A percentile compares a stretch with the other conserved stretches of the same genome.
phyloP scores from a whole-genome alignment of 2,329 filamentous ascomycete species.

The Aspergillus sp. region DNA sequence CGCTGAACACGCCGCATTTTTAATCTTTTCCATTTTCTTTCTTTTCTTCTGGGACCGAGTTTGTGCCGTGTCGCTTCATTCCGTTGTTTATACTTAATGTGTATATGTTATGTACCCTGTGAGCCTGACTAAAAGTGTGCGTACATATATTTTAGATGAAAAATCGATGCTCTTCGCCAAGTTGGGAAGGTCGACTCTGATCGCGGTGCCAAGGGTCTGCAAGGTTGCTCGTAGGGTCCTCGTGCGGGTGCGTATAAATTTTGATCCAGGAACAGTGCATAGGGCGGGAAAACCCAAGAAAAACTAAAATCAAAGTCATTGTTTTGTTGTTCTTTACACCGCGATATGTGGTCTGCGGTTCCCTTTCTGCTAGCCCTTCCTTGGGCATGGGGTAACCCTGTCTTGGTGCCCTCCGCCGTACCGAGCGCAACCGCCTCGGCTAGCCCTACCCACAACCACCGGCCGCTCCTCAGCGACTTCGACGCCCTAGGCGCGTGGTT shows the following conservation, averaged over 20 bases:
- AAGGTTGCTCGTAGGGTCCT: too few relatives aligned
- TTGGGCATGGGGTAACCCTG: background rate
- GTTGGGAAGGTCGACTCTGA: too few relatives aligned
- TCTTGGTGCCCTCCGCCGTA: background rate
- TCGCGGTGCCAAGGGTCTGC: too few relatives aligned
- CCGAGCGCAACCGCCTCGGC: background rate
- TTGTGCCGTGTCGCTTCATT: too few relatives aligned
- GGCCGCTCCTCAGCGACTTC: slow-evolving; percentile 12
- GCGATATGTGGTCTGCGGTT: background rate
- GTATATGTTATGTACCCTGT: background rate
- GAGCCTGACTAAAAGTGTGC: background rate
- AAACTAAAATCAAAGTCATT: background rate
- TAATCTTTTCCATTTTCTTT: background rate
- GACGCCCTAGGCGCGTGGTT: slow-evolving; percentile 21
- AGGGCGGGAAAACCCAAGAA: too few relatives aligned
- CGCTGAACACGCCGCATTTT: slow-evolving; percentile 36
- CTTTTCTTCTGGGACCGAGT: background rate
- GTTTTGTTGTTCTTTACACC: background rate
- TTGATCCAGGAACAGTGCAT: too few relatives aligned
- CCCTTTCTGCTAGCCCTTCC: background rate
- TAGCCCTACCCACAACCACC: background rate
- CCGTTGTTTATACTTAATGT: background rate
- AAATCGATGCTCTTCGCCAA: too few relatives aligned
- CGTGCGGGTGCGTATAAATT: too few relatives aligned
- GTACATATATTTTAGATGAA: background rate